Evolutionary conservation across 805 yeast genomes (phyloP).

Genomic region (Starmerella davenportii): DNA sequence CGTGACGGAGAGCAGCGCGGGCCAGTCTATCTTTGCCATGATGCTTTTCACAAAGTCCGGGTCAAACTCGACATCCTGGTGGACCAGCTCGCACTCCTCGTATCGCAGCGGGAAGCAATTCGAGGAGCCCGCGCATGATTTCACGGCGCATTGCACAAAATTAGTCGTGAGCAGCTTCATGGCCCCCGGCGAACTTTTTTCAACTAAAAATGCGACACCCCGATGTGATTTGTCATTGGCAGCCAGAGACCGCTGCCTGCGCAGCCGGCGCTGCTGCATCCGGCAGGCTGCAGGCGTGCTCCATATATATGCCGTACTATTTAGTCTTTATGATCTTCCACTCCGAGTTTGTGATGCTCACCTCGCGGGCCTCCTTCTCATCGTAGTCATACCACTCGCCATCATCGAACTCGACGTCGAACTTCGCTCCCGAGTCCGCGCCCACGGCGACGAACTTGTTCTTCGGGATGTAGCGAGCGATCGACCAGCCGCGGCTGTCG

Average conservation of each 20-base stretch:
- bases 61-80: slow-evolving; percentile 62
- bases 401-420: slow-evolving; percentile 52
- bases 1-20: slow-evolving; percentile 63
- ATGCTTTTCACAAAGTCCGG: slow-evolving; percentile 63
- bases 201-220: background rate
- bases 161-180: slow-evolving; percentile 95
- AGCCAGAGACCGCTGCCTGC: no score
- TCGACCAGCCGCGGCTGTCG: slow-evolving; percentile 74
- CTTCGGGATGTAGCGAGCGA: slow-evolving; percentile 47
- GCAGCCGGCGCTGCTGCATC: no score
- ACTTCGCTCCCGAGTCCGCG: slow-evolving; percentile 32
- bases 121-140: slow-evolving; percentile 53
- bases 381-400: slow-evolving; percentile 94
- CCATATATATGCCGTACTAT: no score
- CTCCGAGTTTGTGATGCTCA: slow-evolving; percentile 52
- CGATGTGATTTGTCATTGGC: no score
- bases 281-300: no score
- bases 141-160: slow-evolving; percentile 85
- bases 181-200: no score
- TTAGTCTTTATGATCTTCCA: slow-evolving; percentile 38
- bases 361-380: slow-evolving; percentile 64
- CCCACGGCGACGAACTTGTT: slow-evolving; percentile 26
- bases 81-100: slow-evolving; percentile 49
- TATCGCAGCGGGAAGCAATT: slow-evolving; percentile 68
- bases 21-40: slow-evolving; percentile 75